A percentile compares a stretch with the other conserved stretches of the same genome.
phyloP scores from a whole-genome alignment of 768 basidiomycete genomes.

The Boletus speciosus region DNA sequence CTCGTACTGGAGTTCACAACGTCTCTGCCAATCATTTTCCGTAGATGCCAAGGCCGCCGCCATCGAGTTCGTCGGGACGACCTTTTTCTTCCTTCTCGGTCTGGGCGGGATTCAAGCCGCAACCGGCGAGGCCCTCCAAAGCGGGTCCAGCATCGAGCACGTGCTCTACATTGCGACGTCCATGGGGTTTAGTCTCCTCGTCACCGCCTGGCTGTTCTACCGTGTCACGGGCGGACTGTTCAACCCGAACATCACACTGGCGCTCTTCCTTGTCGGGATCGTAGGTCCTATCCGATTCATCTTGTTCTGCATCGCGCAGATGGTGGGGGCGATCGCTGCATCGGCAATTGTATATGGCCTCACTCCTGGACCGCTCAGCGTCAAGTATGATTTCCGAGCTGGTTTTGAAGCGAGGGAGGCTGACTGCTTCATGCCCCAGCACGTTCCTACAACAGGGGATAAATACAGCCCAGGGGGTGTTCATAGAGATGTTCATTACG shows the following conservation, averaged over 20 bases:
- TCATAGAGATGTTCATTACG: slow-evolving; percentile 73
- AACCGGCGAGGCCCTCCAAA: slow-evolving; percentile 32
- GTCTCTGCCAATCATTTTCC: slow-evolving; percentile 27
- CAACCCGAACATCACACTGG: slow-evolving; percentile 60
- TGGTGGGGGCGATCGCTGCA: slow-evolving; percentile 57
- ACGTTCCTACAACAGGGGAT: slow-evolving; percentile 44
- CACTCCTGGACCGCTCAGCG: slow-evolving; percentile 51
- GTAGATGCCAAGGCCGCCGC: slow-evolving; percentile 47
- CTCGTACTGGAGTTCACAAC: slow-evolving; percentile 23
- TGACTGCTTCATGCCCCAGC: slow-evolving; percentile 30
- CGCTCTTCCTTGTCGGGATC: slow-evolving; percentile 54
- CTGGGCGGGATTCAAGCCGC: slow-evolving; percentile 63
- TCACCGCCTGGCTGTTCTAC: slow-evolving; percentile 67
- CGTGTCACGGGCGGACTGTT: slow-evolving; percentile 62
- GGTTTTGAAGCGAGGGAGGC: neutral
- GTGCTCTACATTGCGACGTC: slow-evolving; percentile 55
- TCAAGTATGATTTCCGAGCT: slow-evolving; percentile 41
- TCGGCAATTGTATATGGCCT: slow-evolving; percentile 53
- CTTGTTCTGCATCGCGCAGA: slow-evolving; percentile 59
- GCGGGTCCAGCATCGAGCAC: slow-evolving; percentile 37
- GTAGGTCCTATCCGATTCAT: slow-evolving; percentile 55
- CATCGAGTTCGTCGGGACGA: slow-evolving; percentile 60
- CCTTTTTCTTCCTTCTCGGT: slow-evolving; percentile 61
- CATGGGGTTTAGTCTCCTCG: slow-evolving; percentile 60
- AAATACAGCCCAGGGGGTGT: slow-evolving; percentile 56